Percentiles rank a stretch among this genome's conserved stretches.
These are phyloP conservation scores for Mucor plumbeus DNA, from an alignment of 371 early-diverging fungal genomes.

Conservation along the genomic window DNA sequence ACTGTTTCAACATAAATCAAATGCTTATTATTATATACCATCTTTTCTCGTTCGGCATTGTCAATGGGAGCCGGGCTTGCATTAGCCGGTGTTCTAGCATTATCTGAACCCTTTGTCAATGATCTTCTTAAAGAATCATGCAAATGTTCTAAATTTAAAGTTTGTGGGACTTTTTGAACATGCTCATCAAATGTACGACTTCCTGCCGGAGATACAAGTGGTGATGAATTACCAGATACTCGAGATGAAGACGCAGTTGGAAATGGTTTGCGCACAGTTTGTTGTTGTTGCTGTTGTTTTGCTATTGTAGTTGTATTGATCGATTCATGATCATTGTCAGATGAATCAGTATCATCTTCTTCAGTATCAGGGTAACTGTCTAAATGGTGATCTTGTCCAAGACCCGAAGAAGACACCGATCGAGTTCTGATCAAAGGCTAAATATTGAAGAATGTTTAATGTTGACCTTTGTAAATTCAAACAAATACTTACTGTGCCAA, in stretches of 20 bases:
- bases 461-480: background rate
- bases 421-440: conserved; percentile 35
- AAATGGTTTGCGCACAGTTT: conserved; percentile 4
- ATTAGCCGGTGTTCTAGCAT: conserved; percentile 19
- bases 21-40: conserved; percentile 15
- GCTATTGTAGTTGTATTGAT: conserved; percentile 8
- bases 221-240: conserved; percentile 25
- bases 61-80: conserved; percentile 38
- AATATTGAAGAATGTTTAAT: background rate
- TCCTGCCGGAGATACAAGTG: conserved; percentile 40
- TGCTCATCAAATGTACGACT: conserved; percentile 30
- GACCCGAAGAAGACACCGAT: conserved; percentile 37
- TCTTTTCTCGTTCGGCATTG: conserved; percentile 34
- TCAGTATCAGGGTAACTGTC: conserved; percentile 63
- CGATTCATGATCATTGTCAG: conserved; percentile 34
- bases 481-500: conserved; percentile 16
- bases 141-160: conserved; percentile 46
- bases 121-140: conserved; percentile 50
- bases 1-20: background rate
- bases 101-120: conserved; percentile 33
- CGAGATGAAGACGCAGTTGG: conserved; percentile 11
- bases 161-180: conserved; percentile 24
- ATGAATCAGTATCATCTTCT: conserved; percentile 48
- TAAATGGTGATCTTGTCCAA: conserved; percentile 27
- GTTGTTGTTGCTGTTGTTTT: conserved; percentile 6